Evolutionary conservation across 805 yeast genomes (phyloP).

Genomic region (Candida alai): DNA sequence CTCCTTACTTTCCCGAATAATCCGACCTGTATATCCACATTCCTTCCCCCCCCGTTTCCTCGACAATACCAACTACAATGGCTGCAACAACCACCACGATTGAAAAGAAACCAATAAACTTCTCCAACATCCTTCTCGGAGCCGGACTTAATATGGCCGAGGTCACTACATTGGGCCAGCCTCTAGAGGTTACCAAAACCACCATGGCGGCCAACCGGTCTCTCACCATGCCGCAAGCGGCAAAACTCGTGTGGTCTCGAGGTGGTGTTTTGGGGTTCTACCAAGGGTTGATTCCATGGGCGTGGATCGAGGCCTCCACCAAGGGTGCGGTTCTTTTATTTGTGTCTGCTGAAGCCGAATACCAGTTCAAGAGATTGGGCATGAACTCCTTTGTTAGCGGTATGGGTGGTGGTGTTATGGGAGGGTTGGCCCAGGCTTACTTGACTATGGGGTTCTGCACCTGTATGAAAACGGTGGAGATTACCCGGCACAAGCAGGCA

Average conservation of each 20-base stretch:
- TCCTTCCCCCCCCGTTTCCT: neutral
- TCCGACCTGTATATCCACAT: no score
- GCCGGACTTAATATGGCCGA: conserved; percentile 91
- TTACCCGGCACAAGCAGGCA: conserved; percentile 81
- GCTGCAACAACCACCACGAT: conserved; percentile 19
- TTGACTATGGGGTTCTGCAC: conserved; percentile 98
- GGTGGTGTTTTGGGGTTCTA: conserved; percentile 92
- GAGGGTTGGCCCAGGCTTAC: conserved; percentile 96
- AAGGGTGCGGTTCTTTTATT: conserved; percentile 95
- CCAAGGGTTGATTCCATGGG: conserved; percentile 99
- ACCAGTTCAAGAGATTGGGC: conserved; percentile 60
- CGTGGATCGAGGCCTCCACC: conserved; percentile 99
- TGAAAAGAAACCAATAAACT: conserved; percentile 81
- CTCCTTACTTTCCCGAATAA: no score
- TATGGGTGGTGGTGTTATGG: conserved; percentile 91
- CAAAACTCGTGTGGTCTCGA: conserved; percentile 79
- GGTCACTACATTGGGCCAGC: conserved; percentile 94
- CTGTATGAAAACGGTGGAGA: conserved; percentile 98
- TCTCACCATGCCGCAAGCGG: conserved; percentile 62
- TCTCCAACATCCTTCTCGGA: conserved; percentile 87
- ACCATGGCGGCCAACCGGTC: conserved; percentile 97
- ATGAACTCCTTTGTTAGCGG: conserved; percentile 72
- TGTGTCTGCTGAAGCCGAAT: conserved; percentile 90
- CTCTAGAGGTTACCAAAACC: conserved; percentile 91
- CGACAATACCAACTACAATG: conserved; percentile 1